Base-by-base conservation (phyloP, 169 alveolate genomes). In the Plasmodium vinckei region DNA sequence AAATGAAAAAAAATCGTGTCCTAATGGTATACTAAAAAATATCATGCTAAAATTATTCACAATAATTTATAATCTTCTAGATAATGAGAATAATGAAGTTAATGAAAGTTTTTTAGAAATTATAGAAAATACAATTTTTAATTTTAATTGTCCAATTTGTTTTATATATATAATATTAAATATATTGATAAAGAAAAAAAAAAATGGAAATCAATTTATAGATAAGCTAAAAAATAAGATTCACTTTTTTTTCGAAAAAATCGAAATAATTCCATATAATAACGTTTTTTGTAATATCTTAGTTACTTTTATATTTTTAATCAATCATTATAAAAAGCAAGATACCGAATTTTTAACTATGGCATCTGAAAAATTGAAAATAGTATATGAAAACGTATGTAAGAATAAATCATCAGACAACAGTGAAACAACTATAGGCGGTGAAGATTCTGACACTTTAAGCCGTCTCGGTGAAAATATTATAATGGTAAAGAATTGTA, bases 1-100 rank as follows among this genome's bases (percentile, higher is more conserved):
- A 0, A 25, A 63, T n/a, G 88, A 75, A 54, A 42, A 12, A 25
- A 64, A 63, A 25, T 12, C 15, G 0, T 75, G 88, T 57, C 7
- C 69, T 44, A 61, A 46, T 9, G 88, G 88, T 9, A 56, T 75
- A 39, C 44, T 75, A 64, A 75, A 75, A 44, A 75, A 75, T 67
- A 75, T 75, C 56, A 63, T 75, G 75, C 42, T 75, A 69, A 75
- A 75, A 56, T 44, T 75, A 27, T 75, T 75, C 33, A 75, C 88
- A 12, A 75, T 75, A 33, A 39, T 75, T 64, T 75, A 63, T 49
- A 75, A 75, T 56, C 64, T 75, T 27, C 42, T 75, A 44, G 77
- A 75, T 42, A 75, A 25, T 42, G 42, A 33, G 42, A 75, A 51
- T 13, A 59, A 75, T 23, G 88, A 75, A 57, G 15, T 63, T 51